Evolutionary conservation across 305 asterid species (phyloP).

Genomic region (Plantago coronopus): DNA sequence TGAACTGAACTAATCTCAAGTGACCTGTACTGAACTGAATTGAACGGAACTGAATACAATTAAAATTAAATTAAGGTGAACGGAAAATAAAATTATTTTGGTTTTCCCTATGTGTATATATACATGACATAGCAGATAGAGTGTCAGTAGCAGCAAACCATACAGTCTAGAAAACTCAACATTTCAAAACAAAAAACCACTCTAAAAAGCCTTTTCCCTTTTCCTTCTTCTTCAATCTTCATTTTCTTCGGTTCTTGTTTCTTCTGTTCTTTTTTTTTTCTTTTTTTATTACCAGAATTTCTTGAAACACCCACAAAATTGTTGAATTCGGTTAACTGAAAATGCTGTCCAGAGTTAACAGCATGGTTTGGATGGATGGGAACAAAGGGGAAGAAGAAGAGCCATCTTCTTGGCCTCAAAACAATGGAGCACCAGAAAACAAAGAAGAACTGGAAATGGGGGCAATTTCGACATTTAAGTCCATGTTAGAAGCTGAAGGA

Average conservation of each 20-base stretch:
- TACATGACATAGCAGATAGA: background rate
- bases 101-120: slow-evolving; percentile 7
- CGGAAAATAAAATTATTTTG: background rate
- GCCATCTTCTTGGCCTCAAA: slow-evolving; percentile 47
- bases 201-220: slow-evolving; percentile 21
- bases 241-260: slow-evolving; percentile 3
- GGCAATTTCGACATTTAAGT: slow-evolving; percentile 54
- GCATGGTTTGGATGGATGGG: slow-evolving; percentile 71
- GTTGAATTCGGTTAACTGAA: background rate
- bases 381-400: slow-evolving; percentile 36
- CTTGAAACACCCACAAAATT: background rate
- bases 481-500: slow-evolving; percentile 64
- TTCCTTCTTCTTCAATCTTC: slow-evolving; percentile 14
- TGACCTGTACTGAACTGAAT: too few relatives aligned
- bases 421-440: slow-evolving; percentile 20
- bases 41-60: too few relatives aligned
- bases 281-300: background rate
- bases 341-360: slow-evolving; percentile 60
- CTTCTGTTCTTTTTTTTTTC: too few relatives aligned
- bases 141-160: background rate
- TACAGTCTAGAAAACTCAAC: slow-evolving; percentile 6
- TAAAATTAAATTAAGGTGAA: too few relatives aligned
- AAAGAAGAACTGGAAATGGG: slow-evolving; percentile 52
- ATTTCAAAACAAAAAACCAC: background rate
- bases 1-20: too few relatives aligned